phyloP scores from a whole-genome alignment of 2,329 filamentous ascomycete species.

The Cercospora sojina region DNA sequence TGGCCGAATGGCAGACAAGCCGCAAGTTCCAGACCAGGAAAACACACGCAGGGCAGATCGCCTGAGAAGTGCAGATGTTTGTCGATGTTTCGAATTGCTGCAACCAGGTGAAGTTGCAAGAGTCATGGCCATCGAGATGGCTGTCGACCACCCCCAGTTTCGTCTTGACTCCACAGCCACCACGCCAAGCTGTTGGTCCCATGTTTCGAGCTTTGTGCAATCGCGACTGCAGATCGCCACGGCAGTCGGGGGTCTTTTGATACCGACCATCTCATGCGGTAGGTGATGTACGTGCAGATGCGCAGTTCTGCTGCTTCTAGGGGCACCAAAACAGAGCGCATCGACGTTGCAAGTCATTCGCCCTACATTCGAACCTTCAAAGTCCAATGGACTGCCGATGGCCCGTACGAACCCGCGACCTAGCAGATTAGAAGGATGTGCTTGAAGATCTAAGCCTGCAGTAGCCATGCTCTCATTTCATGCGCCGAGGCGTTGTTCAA shows the following conservation, averaged over 20 bases:
- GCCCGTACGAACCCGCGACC: neutral
- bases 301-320: neutral
- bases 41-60: neutral
- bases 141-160: conserved; percentile 6
- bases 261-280: neutral
- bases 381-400: neutral
- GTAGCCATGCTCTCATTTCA: neutral
- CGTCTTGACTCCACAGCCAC: neutral
- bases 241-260: neutral
- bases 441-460: neutral
- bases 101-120: conserved; percentile 12
- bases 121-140: conserved; percentile 8
- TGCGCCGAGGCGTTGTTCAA: neutral
- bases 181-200: neutral
- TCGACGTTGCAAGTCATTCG: neutral
- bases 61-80: neutral
- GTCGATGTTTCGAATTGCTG: neutral
- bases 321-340: neutral
- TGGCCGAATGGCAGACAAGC: neutral
- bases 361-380: neutral
- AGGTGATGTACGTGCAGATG: neutral
- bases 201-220: conserved; percentile 5
- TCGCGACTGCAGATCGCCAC: conserved; percentile 3
- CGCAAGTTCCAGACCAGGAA: neutral
- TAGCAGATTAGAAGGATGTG: neutral